These are phyloP conservation scores for Aspergillus unguis DNA, from an alignment of 2,329 filamentous ascomycete species.

Conservation along the genomic window DNA sequence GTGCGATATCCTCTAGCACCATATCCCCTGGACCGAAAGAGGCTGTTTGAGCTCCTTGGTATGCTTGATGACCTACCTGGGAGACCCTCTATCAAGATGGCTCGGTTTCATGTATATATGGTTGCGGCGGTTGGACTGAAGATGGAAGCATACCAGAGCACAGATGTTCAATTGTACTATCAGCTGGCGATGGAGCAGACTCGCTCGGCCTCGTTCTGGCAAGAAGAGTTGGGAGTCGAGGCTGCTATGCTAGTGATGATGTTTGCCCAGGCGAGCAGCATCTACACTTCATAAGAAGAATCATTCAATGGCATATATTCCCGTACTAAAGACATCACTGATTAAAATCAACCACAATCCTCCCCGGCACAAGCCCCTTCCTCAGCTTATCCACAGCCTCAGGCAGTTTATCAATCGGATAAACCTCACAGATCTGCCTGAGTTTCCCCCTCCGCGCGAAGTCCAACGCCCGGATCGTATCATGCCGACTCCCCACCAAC, in stretches of 20 bases:
- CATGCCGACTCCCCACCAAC: conserved; percentile 30
- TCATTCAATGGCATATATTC: too few relatives aligned
- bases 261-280: conserved; percentile 8
- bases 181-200: conserved; percentile 10
- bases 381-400: conserved; percentile 52
- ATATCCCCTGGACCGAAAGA: conserved; percentile 5
- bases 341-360: conserved; percentile 55
- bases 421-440: conserved; percentile 50
- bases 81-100: conserved; percentile 3
- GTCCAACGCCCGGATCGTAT: conserved; percentile 34
- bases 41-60: conserved; percentile 8
- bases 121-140: conserved; percentile 13
- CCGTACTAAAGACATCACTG: not conserved
- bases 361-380: conserved; percentile 50
- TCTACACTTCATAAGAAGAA: too few relatives aligned
- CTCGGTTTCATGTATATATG: conserved; percentile 17
- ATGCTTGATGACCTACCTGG: conserved; percentile 3
- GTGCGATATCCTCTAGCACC: not conserved
- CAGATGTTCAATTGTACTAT: conserved; percentile 13
- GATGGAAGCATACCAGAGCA: conserved; percentile 6
- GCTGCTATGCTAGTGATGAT: conserved; percentile 8
- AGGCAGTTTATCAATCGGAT: conserved; percentile 46
- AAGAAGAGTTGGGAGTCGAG: conserved; percentile 7
- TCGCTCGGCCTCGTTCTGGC: conserved; percentile 10
- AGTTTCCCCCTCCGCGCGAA: conserved; percentile 51